A percentile compares a stretch with the other conserved stretches of the same genome.
Evolutionary conservation across 2,329 filamentous ascomycete genomes (phyloP).

Genomic region (Neofusicoccum parvum): DNA sequence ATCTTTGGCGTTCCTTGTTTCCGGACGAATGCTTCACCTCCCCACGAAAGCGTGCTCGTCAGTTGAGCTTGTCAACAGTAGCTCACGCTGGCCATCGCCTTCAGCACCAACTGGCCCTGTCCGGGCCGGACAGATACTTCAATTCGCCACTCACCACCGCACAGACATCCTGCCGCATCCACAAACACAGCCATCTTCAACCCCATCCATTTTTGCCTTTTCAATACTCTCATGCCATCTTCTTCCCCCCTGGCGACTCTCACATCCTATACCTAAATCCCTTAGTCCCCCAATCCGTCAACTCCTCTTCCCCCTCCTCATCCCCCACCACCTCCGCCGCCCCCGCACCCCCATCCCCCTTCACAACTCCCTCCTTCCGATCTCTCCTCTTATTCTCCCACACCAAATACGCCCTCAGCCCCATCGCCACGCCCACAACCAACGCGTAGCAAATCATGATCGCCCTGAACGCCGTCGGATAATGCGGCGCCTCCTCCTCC

Average conservation of each 20-base stretch:
- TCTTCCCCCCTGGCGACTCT: background rate
- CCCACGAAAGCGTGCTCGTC: too few relatives aligned
- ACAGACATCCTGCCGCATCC: too few relatives aligned
- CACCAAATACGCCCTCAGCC: slow-evolving; percentile 23
- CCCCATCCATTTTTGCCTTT: too few relatives aligned
- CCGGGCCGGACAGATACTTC: too few relatives aligned
- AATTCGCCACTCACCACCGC: too few relatives aligned
- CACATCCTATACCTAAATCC: slow-evolving; percentile 29
- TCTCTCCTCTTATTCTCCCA: slow-evolving; percentile 24
- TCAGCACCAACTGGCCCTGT: too few relatives aligned
- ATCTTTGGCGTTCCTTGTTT: too few relatives aligned
- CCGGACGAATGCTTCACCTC: too few relatives aligned
- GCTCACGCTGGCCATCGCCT: too few relatives aligned
- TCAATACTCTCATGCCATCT: too few relatives aligned
- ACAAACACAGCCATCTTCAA: too few relatives aligned
- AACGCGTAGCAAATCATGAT: slow-evolving; percentile 23
- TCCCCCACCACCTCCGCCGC: background rate
- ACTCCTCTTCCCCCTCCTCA: slow-evolving; percentile 26
- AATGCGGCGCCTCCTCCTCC: slow-evolving; percentile 16
- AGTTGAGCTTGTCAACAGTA: too few relatives aligned
- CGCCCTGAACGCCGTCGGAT: slow-evolving; percentile 19
- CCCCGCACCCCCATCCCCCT: background rate
- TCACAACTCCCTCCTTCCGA: background rate
- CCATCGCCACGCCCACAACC: slow-evolving; percentile 18
- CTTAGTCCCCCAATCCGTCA: slow-evolving; percentile 31